Base-by-base conservation (phyloP, 139 green algal genomes). In the Chlamydomonas urium region DNA sequence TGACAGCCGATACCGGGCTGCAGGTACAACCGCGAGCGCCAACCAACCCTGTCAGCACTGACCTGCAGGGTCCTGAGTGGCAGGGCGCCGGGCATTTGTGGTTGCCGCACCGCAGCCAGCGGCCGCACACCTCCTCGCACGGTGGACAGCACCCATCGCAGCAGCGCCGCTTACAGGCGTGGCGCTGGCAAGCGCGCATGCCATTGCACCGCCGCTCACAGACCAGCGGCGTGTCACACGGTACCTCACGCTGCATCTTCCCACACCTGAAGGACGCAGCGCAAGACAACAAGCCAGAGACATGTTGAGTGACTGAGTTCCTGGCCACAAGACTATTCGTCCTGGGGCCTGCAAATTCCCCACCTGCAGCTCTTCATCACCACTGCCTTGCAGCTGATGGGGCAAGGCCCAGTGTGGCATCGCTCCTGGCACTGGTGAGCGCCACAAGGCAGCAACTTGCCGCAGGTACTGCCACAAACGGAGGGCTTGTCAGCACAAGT, bases 161-260 rank as follows among this genome's bases (percentile, higher is more conserved):
- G 87, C 91, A 97, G 73, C 90, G 90, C 0, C 86, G 82, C 72
- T 89, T 90, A 82, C 91, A 97, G 3, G 74, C 69, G 69, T 97
- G 91, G 1, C 86, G 83, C 19, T 83, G 85, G 72, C 89, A 94
- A 3, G 50, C 48, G 35, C 85, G 81, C 77, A 87, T 73, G 28
- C 74, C 68, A 33, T 53, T 73, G 81, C 90, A 95, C 26, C 82
- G 75, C 59, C 83, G 80, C 75, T 96, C 85, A 68, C 91, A 96
- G 32, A 72, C 66, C 3, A 91, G 75, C 24, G 88, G 79, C 37
- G 82, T 67, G 32, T 69, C 48, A 69, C 88, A 94, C 48, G 85
- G 79, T 62, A 87, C 72, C 61, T 72, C 61, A 24, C 56, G 50
- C 38, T 62, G 45, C 72, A 65, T 67, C 62, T 81, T 80, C 45